A percentile compares a stretch with the other conserved stretches of the same genome.
phyloP scores from a whole-genome alignment of 306 rosid genomes.

The Fragaria vesca region DNA sequence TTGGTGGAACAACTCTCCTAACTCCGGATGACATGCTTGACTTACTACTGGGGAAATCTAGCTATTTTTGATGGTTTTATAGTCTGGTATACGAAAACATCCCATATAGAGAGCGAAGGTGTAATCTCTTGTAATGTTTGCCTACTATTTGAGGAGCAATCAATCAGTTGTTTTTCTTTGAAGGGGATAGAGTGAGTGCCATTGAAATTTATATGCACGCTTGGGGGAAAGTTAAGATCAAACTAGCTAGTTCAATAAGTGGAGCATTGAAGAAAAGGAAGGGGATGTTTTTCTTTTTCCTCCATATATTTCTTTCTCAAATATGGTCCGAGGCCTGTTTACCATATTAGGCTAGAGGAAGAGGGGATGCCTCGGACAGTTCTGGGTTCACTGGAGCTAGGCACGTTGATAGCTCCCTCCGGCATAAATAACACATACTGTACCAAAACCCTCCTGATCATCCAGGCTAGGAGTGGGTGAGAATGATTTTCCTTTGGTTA shows the following conservation, averaged over 20 bases:
- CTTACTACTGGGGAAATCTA: conserved; percentile 59
- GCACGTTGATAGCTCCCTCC: no score
- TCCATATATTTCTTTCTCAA: no score
- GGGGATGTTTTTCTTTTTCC: no score
- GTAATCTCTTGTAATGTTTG: background rate
- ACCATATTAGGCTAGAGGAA: no score
- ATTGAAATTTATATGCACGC: background rate
- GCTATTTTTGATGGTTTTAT: conserved; percentile 40
- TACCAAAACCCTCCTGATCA: no score
- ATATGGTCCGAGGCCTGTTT: background rate
- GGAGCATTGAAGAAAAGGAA: no score
- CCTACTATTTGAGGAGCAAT: background rate
- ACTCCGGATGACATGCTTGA: conserved; percentile 78
- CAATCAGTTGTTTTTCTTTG: background rate
- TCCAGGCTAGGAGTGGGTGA: no score
- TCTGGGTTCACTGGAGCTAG: no score
- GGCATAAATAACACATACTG: no score
- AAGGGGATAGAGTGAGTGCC: background rate
- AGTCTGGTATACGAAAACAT: conserved; percentile 8
- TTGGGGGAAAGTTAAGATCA: background rate
- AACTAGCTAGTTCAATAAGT: background rate
- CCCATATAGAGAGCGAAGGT: conserved; percentile 2
- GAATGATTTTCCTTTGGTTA: no score
- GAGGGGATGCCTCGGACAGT: no score
- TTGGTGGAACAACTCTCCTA: conserved; percentile 86